Evolutionary conservation across 208 protist species (phyloP).

Genomic region (Wallacemonas collosoma): DNA sequence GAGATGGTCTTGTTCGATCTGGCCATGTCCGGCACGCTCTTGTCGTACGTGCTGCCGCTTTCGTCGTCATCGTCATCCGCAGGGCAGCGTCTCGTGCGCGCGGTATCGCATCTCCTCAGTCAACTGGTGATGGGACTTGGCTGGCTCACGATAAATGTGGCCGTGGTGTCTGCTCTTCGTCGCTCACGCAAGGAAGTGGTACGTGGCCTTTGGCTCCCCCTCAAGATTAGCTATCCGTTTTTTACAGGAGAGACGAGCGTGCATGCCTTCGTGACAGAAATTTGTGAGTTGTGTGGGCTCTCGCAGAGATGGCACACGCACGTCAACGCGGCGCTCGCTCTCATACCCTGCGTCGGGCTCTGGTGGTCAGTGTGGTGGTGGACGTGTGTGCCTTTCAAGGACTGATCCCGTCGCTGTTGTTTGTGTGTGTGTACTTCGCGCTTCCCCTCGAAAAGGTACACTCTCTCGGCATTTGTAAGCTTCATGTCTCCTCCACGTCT

Average conservation of each 20-base stretch:
- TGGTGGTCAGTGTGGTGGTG: not conserved
- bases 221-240: not conserved
- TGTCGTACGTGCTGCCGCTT: not conserved
- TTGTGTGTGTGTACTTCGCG: not conserved
- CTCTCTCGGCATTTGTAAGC: too few relatives aligned
- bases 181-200: not conserved
- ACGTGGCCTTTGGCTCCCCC: not conserved
- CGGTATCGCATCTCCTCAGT: not conserved
- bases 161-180: not conserved
- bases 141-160: not conserved
- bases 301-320: not conserved
- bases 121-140: not conserved
- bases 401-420: not conserved
- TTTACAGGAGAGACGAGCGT: not conserved
- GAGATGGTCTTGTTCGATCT: not conserved
- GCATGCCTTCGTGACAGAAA: not conserved
- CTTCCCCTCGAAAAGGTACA: not conserved
- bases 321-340: not conserved
- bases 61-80: not conserved
- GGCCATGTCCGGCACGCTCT: not conserved
- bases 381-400: not conserved
- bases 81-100: too few relatives aligned
- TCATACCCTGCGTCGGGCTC: not conserved
- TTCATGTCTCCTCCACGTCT: not conserved
- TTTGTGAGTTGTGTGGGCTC: not conserved